Conservation (phyloP, 129 eudicot genomes). For the Artemisia tridentata region DNA sequence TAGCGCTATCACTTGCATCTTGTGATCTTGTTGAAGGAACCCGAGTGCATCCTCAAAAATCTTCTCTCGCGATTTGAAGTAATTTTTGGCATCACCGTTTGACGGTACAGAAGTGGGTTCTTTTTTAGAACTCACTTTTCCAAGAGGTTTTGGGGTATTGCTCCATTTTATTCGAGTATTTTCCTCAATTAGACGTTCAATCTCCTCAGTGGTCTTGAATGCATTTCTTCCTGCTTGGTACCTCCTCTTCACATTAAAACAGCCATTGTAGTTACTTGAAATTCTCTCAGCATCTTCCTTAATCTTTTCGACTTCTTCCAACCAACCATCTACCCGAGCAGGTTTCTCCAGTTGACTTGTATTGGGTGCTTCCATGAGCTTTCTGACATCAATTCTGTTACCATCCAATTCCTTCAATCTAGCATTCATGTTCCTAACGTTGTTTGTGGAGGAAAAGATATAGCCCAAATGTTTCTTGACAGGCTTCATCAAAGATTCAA, state of each 20-base stretch:
- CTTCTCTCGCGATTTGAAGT: conserved; percentile 7
- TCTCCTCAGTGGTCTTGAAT: background rate
- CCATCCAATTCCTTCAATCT: conserved; percentile 3
- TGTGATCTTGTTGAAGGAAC: conserved; percentile 16
- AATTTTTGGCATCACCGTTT: background rate
- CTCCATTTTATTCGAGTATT: conserved; percentile 1
- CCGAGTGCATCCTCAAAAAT: background rate
- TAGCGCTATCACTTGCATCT: conserved; percentile 1
- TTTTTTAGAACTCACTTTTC: background rate
- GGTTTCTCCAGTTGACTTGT: conserved; percentile 3
- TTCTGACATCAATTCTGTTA: conserved; percentile 8
- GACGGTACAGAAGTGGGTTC: conserved; percentile 1
- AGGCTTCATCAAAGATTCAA: background rate
- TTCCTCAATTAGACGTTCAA: background rate
- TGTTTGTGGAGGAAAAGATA: background rate
- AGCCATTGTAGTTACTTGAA: background rate
- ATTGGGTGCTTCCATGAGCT: background rate
- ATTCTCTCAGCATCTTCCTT: background rate
- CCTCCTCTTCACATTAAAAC: conserved; percentile 20
- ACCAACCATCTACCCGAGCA: conserved; percentile 11
- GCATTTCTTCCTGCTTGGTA: background rate
- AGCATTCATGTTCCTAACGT: background rate
- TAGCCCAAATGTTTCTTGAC: conserved; percentile 5
- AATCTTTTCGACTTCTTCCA: conserved; percentile 8
- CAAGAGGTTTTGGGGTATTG: background rate